Evolutionary conservation across 306 rosid genomes (phyloP).

Genomic region (Cicer bijugum): DNA sequence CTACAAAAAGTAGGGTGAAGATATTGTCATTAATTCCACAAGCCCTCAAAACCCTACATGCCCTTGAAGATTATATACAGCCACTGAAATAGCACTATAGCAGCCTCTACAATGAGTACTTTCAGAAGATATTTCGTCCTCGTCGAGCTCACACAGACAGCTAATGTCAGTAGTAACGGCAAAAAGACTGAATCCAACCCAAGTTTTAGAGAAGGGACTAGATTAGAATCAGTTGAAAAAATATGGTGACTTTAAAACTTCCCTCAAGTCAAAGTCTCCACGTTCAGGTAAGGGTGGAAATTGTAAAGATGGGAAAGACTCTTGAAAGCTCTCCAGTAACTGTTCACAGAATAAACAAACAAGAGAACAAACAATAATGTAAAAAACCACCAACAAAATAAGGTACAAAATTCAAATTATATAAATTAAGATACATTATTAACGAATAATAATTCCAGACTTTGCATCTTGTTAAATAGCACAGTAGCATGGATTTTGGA

Average conservation of each 20-base stretch:
- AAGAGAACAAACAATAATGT: constrained; percentile 32
- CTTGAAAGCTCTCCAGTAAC: constrained; percentile 77
- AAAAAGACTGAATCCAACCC: constrained; percentile 34
- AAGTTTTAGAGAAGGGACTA: constrained; percentile 35
- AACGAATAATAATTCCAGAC: neutral
- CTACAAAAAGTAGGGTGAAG: constrained; percentile 33
- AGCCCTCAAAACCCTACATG: constrained; percentile 42
- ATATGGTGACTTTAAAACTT: constrained; percentile 84
- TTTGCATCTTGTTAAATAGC: constrained; percentile 22
- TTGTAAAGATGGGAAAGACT: constrained; percentile 64
- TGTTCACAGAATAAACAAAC: constrained; percentile 49
- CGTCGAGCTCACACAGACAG: constrained; percentile 36
- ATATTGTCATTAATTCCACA: neutral
- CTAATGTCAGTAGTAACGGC: constrained; percentile 38
- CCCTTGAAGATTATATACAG: constrained; percentile 42
- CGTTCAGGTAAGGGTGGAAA: constrained; percentile 91
- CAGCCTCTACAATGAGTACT: constrained; percentile 35
- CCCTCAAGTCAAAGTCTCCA: constrained; percentile 73
- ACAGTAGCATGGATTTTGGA: constrained; percentile 1
- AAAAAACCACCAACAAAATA: neutral
- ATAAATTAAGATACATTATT: neutral
- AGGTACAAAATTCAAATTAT: neutral
- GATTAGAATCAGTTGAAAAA: constrained; percentile 74
- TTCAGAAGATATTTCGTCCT: constrained; percentile 30
- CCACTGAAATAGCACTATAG: constrained; percentile 17